Base-by-base conservation (phyloP, 345 rosid genomes). In the Ailanthus altissimus region DNA sequence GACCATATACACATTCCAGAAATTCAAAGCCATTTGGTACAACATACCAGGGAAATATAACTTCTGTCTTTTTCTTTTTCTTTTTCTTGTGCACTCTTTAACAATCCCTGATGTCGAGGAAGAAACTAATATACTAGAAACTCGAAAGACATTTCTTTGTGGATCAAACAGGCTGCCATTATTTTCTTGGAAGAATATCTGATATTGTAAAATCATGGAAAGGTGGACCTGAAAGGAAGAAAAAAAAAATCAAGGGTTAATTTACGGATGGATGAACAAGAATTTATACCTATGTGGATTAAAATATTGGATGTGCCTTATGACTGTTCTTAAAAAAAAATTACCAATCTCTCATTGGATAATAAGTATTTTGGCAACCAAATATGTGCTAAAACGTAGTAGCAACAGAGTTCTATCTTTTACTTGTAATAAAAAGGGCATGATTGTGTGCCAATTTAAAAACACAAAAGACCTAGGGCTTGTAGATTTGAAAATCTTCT, bases 151-250 rank as follows among this genome's bases (percentile, higher is more conserved):
- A 2, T 16, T 21, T 56, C 64, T 38, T 75, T 16, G 40, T 23
- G 11, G 65, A n/a, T n/a, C 40, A 28, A 59, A 28, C 13, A 9
- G 25, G 12, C 36, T 45, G 64, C 75, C 59, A 65, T 82, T 76
- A 77, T 86, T 84, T 81, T 74, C 82, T 71, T 25, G 90, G 91
- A 72, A 92, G 77, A 60, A 90, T 62, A 67, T 92, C 97, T 23
- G 96, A 82, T 71, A 95, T 83, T 13, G 90, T 84, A 84, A 89
- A 95, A 81, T 95, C 97, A 81, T 92, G 98, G 84, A 92, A 93
- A 12, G 99, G 96, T 36, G 97, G 97, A 83, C 97, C 97, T 94
- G 92, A 83, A 79, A 68, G 36, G 54, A 62, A 64, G n/a, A n/a
- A n/a, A n/a, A n/a, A 14, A 54, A 67, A 60, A 56, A 21, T 21